A percentile compares a stretch with the other conserved stretches of the same genome.
Conservation (phyloP, 1,139 yeast genomes). For the Geotrichum fermentans region DNA sequence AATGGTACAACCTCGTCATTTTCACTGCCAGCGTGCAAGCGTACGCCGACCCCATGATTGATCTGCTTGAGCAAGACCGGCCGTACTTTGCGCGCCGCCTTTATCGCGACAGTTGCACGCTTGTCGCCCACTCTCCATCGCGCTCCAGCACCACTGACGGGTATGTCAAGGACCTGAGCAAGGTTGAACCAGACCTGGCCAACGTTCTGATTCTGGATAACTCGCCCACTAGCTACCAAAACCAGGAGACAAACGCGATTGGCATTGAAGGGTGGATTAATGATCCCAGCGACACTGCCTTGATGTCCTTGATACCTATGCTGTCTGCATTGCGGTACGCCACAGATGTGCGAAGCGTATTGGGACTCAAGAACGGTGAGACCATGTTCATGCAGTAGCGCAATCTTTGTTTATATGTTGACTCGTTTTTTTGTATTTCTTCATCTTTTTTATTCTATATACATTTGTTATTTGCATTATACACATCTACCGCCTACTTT, state of each 20-base stretch:
- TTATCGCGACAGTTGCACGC: slow-evolving; percentile 77
- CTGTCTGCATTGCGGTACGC: slow-evolving; percentile 72
- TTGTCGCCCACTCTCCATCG: too few relatives aligned
- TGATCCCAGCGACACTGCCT: slow-evolving; percentile 82
- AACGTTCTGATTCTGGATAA: slow-evolving; percentile 82
- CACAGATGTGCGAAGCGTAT: slow-evolving; percentile 78
- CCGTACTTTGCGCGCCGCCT: slow-evolving; percentile 55
- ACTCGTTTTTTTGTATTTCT: neutral
- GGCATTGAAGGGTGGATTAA: slow-evolving; percentile 97
- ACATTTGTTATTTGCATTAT: slow-evolving; percentile 1
- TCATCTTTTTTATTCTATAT: neutral
- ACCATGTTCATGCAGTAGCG: slow-evolving; percentile 44
- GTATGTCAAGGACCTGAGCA: slow-evolving; percentile 76
- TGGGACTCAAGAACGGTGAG: slow-evolving; percentile 77
- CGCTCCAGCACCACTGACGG: too few relatives aligned
- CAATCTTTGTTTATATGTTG: neutral
- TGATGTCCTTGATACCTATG: slow-evolving; percentile 75
- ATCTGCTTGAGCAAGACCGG: slow-evolving; percentile 65
- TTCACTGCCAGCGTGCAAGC: slow-evolving; percentile 81
- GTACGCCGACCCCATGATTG: slow-evolving; percentile 95
- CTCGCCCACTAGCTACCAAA: slow-evolving; percentile 82
- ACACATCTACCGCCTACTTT: too few relatives aligned
- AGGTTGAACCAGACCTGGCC: slow-evolving; percentile 53
- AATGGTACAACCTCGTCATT: slow-evolving; percentile 68
- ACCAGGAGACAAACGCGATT: slow-evolving; percentile 82